Conservation (phyloP, 108 stramenopile genomes). For the Ochromonas danica region DNA sequence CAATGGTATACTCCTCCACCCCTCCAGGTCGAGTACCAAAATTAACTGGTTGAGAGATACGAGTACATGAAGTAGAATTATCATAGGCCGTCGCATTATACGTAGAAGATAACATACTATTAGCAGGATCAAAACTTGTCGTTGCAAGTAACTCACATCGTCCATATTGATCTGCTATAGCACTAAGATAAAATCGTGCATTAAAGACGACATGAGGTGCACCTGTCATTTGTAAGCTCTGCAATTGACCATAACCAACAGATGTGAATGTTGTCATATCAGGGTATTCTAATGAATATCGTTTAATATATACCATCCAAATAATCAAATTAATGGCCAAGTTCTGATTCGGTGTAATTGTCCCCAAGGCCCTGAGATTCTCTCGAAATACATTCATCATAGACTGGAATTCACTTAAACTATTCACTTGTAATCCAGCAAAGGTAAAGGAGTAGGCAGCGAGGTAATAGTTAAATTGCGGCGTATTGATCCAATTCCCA, state of each 20-base stretch:
- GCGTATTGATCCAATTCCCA: neutral
- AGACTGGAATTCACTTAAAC: neutral
- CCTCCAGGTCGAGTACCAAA: neutral
- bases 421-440: neutral
- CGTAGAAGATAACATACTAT: neutral
- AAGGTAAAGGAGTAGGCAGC: constrained; percentile 5
- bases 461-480: neutral
- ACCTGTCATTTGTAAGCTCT: constrained; percentile 6
- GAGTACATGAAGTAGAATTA: neutral
- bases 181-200: neutral
- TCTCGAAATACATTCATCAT: constrained; percentile 10
- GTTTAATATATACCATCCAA: neutral
- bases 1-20: neutral
- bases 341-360: neutral
- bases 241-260: neutral
- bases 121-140: neutral
- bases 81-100: neutral
- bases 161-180: neutral
- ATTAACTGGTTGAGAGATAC: neutral
- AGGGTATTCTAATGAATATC: neutral
- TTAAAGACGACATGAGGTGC: neutral
- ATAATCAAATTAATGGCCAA: neutral
- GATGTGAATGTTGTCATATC: neutral
- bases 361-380: neutral
- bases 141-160: neutral